Percentiles rank a stretch among this genome's conserved stretches.
phyloP scores from a whole-genome alignment of 139 green algal species.

The Asterochloris sp. region DNA sequence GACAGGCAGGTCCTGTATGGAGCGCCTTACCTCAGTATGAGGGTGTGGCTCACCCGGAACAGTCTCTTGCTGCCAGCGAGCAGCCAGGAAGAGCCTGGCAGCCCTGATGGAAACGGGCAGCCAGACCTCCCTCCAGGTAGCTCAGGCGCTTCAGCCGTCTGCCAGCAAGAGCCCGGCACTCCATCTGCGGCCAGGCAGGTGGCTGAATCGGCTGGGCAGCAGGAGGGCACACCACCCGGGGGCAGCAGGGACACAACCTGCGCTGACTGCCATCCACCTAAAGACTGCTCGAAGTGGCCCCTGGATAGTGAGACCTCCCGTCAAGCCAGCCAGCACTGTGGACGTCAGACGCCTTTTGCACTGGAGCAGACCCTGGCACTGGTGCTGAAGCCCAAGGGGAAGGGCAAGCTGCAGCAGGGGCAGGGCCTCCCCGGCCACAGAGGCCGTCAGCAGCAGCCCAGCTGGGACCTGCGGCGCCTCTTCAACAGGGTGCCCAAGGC shows the following conservation, averaged over 20 bases:
- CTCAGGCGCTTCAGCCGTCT: too few relatives aligned
- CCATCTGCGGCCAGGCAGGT: too few relatives aligned
- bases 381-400: slow-evolving; percentile 29
- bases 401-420: neutral
- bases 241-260: too few relatives aligned
- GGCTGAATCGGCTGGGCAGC: too few relatives aligned
- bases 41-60: slow-evolving; percentile 20
- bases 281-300: too few relatives aligned
- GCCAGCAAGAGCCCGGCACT: too few relatives aligned
- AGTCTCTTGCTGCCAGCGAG: neutral
- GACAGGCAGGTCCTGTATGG: slow-evolving; percentile 49
- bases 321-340: too few relatives aligned
- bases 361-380: slow-evolving; percentile 44
- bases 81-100: neutral
- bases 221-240: too few relatives aligned
- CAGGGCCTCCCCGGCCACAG: neutral
- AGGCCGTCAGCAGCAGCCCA: neutral
- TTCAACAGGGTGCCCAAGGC: slow-evolving; percentile 7
- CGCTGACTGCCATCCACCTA: too few relatives aligned
- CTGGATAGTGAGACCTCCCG: too few relatives aligned
- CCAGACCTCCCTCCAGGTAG: too few relatives aligned
- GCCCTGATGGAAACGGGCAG: neutral
- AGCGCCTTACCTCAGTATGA: slow-evolving; percentile 53
- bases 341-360: neutral
- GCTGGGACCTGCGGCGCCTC: slow-evolving; percentile 15